A percentile compares a stretch with the other conserved stretches of the same genome.
phyloP scores from a whole-genome alignment of 495 filamentous ascomycete species.

The Neurospora intermedia region DNA sequence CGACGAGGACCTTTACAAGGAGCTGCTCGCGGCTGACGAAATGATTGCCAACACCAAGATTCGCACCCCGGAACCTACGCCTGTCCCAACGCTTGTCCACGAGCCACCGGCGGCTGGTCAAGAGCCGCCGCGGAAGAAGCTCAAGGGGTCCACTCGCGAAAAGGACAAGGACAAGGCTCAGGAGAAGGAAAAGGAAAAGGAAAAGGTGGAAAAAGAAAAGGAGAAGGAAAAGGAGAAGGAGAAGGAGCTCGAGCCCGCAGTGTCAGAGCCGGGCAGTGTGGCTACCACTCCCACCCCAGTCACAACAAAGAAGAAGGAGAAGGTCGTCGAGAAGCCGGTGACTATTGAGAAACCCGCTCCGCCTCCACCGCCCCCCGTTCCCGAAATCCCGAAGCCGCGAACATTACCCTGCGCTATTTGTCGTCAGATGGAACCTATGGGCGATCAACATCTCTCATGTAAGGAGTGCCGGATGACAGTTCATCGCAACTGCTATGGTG shows the following conservation, averaged over 20 bases:
- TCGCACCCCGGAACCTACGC: slow-evolving; percentile 33
- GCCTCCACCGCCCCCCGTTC: slow-evolving; percentile 42
- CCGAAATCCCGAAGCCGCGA: slow-evolving; percentile 66
- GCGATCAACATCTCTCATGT: slow-evolving; percentile 66
- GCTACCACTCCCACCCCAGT: slow-evolving; percentile 11
- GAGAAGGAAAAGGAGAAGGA: slow-evolving; percentile 4
- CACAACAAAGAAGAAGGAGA: slow-evolving; percentile 56
- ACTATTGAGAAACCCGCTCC: slow-evolving; percentile 15
- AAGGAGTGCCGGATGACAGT: slow-evolving; percentile 82
- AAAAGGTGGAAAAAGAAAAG: slow-evolving; percentile 33
- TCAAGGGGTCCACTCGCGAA: slow-evolving; percentile 23
- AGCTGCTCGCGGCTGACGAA: slow-evolving; percentile 48
- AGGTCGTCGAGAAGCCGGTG: slow-evolving; percentile 37
- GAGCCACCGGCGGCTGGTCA: slow-evolving; percentile 8
- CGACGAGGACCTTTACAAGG: slow-evolving; percentile 83
- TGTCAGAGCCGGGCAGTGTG: slow-evolving; percentile 21
- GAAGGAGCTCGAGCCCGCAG: slow-evolving; percentile 38
- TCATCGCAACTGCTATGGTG: slow-evolving; percentile 87
- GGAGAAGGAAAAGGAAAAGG: slow-evolving; percentile 34
- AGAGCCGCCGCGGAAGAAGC: slow-evolving; percentile 46
- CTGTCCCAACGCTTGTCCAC: slow-evolving; percentile 10
- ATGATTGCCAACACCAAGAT: slow-evolving; percentile 35
- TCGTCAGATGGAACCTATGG: slow-evolving; percentile 54
- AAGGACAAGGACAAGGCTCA: slow-evolving; percentile 45
- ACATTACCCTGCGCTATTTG: slow-evolving; percentile 81